Conservation (phyloP, 495 filamentous ascomycete genomes). For the Cladorrhinum samala region DNA sequence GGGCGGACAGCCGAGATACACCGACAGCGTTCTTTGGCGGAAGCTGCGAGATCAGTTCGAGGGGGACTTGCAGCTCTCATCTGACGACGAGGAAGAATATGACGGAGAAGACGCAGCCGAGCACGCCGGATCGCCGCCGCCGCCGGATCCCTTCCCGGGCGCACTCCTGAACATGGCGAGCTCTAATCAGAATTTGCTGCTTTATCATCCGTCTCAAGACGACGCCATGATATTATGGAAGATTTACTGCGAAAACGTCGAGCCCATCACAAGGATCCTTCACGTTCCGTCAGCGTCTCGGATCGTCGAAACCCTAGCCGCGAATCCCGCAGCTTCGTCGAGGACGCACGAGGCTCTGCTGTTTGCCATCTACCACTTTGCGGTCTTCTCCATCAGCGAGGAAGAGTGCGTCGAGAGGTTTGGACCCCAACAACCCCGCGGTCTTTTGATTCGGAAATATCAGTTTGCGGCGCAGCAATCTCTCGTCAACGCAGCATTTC, state of each 20-base stretch:
- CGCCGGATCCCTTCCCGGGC: constrained; percentile 8
- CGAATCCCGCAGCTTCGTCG: constrained; percentile 15
- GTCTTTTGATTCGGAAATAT: constrained; percentile 21
- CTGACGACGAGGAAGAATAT: constrained; percentile 2
- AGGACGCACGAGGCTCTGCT: constrained; percentile 32
- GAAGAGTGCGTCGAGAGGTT: constrained; percentile 30
- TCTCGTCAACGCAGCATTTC: constrained; percentile 34
- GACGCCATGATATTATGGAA: constrained; percentile 45
- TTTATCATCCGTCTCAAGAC: constrained; percentile 11
- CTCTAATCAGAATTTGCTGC: neutral
- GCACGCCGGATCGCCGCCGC: neutral
- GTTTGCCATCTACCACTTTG: constrained; percentile 36
- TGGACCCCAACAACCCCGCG: constrained; percentile 17
- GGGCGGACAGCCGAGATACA: constrained; percentile 13
- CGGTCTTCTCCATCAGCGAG: constrained; percentile 29
- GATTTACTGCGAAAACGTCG: constrained; percentile 46
- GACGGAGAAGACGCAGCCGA: neutral
- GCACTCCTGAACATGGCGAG: constrained; percentile 2
- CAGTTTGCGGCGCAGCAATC: constrained; percentile 31
- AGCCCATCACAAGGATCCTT: constrained; percentile 52
- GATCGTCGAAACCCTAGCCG: constrained; percentile 24
- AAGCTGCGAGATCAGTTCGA: neutral
- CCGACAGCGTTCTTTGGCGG: constrained; percentile 12
- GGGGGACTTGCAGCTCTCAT: neutral
- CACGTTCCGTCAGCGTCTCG: constrained; percentile 46